Base-by-base conservation (phyloP, 306 rosid genomes). In the Cicer bijugum region DNA sequence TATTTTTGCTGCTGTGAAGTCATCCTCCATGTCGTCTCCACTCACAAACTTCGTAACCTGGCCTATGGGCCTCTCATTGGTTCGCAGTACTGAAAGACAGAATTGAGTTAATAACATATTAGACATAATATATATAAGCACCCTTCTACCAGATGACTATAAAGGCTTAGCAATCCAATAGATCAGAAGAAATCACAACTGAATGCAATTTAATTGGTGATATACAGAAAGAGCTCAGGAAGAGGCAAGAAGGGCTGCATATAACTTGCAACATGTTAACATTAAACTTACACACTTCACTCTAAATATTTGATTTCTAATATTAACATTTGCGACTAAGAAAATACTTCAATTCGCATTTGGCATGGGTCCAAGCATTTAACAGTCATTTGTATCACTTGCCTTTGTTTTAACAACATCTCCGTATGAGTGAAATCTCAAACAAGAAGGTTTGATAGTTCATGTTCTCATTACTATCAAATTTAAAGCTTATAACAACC, bases 21-120 rank as follows among this genome's bases (percentile, higher is more conserved):
- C 97, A 62, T 94, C 99, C 67, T 83, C 93, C 28, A 89, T 88
- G 80, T 94, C 99, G 33, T 94, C 99, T 3, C 99, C 97, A 0
- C 99, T 91, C n/a, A 69, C 17, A 55, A 87, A 80, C 74, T 72
- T 91, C 61, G 89, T 87, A 66, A 86, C 78, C 50, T 82, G 64
- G 42, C 84, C 90, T 20, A 77, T 78, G 7, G 91, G 86, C 60
- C 77, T 78, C 71, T 58, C 90, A 7, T 69, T 85, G 47, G 17
- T 69, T 62, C 77, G 79, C 48, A 16, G 1, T 9, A 80, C 97
- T 89, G 88, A 23, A 82, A 75, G 47, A 75, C 78, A 51, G 40
- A 70, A 63, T 6, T 17, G n/a, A 62, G 59, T 68, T 20, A 81
- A 51, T 40, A 68, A 52, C 44, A 39, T 50, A 37, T 33, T 57